phyloP scores from a whole-genome alignment of 148 eudicot species.

The Rhododendron ovatum region DNA sequence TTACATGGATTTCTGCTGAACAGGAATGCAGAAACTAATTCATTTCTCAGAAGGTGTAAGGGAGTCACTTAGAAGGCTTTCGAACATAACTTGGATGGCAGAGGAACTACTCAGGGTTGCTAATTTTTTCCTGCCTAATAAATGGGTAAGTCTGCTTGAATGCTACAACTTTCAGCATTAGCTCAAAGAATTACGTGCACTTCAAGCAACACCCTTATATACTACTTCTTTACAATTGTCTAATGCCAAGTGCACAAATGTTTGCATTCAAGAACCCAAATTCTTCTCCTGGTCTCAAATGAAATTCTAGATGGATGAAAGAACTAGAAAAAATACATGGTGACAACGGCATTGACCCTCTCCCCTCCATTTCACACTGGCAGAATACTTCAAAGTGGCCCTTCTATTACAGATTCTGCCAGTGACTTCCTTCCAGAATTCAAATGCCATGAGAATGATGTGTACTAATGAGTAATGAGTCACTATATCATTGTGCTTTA shows the following conservation, averaged over 20 bases:
- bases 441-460: background rate
- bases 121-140: conserved; percentile 47
- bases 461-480: background rate
- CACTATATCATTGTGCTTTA: background rate
- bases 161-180: background rate
- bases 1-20: background rate
- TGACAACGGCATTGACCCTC: background rate
- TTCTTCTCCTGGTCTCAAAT: background rate
- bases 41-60: conserved; percentile 52
- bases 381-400: background rate
- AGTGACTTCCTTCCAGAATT: background rate
- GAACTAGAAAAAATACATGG: background rate
- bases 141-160: conserved; percentile 42
- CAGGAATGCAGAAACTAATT: conserved; percentile 50
- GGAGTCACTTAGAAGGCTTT: conserved; percentile 53
- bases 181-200: background rate
- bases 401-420: background rate
- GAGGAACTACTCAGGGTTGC: conserved; percentile 56
- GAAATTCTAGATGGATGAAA: background rate
- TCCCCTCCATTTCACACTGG: background rate
- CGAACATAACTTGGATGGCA: conserved; percentile 53
- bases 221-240: background rate
- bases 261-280: background rate
- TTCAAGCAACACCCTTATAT: background rate
- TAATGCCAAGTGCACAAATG: background rate